Evolutionary conservation across 306 rosid genomes (phyloP), one percentile per base, ranked within the genome.

Genomic region (Malus orientalis): DNA sequence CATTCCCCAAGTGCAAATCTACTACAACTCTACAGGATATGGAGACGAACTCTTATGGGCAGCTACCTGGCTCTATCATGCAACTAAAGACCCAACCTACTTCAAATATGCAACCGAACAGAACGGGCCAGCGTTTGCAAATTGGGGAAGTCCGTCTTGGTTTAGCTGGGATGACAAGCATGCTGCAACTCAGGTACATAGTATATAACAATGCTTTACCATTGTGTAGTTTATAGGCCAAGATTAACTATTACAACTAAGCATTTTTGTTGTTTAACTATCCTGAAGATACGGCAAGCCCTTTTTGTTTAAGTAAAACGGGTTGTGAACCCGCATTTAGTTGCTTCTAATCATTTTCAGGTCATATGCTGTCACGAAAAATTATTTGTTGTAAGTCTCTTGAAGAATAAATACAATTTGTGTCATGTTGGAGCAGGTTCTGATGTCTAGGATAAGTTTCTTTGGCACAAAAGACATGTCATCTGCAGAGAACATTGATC

Each of bases 1-100:
- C 84, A 84, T 91, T 63, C 95, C 95, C 62, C 89, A 84, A 81
- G 86, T 85, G 80, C 78, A 83, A 75, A 57, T 75, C 8, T 91
- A 29, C 82, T 91, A 88, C 80, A 89, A 91, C 81, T 91, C 97
- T 67, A 80, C 91, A 5, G 95, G 95, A 79, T 91, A 75, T 82
- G 91, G 70, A 18, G 95, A 91, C 81, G 97, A 91, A 79, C 97
- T 89, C 72, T 71, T 91, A 79, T 91, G 97, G 97, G 93, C 93
- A 70, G 86, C 88, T 60, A 70, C 80, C 20, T 89, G 95, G 95
- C 86, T 91, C 30, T 89, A 88, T 54, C 86, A 85, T 80, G 97
- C 95, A 53, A 91, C 93, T 68, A 74, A 76, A 75, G 85, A 89
- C 53, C 75, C 81, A n/a, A 54, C 75, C 1, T 91, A 89, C 59